Conservation (phyloP, 148 eudicot genomes). For the Pouteria glomerata region DNA sequence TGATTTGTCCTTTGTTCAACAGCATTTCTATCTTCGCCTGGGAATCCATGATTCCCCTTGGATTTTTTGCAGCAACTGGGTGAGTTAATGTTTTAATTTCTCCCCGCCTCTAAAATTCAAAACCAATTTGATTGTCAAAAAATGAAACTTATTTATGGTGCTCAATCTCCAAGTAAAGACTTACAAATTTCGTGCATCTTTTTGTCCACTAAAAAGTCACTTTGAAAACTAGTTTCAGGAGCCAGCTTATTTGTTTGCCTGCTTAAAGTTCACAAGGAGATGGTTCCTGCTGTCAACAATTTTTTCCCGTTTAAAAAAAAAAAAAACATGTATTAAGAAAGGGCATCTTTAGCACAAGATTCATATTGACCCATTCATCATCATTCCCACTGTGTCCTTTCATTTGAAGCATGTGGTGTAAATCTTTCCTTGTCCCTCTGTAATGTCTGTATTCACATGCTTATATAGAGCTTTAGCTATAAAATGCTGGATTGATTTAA, state of each 20-base stretch:
- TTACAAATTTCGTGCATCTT: not conserved
- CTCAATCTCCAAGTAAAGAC: not conserved
- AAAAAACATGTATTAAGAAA: too few species aligned
- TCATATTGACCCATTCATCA: not conserved
- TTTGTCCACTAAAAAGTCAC: not conserved
- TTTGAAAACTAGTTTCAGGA: not conserved
- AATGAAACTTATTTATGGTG: too few species aligned
- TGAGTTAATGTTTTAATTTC: not conserved
- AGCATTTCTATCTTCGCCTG: slow-evolving; percentile 15
- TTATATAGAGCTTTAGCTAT: not conserved
- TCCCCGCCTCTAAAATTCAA: not conserved
- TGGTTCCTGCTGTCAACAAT: not conserved
- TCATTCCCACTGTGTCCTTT: not conserved
- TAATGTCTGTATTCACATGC: not conserved
- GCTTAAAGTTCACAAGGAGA: too few species aligned
- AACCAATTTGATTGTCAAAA: too few species aligned
- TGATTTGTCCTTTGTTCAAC: not conserved
- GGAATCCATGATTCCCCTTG: slow-evolving; percentile 23
- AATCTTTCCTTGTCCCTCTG: not conserved
- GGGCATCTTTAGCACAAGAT: not conserved
- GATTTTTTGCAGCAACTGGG: slow-evolving; percentile 29
- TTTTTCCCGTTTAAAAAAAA: too few species aligned
- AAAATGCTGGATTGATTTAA: not conserved
- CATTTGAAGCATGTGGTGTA: not conserved
- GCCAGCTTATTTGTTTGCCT: too few species aligned